Base-by-base conservation (phyloP, 331 rosid species). In the Rhamnella rubrinervis region DNA sequence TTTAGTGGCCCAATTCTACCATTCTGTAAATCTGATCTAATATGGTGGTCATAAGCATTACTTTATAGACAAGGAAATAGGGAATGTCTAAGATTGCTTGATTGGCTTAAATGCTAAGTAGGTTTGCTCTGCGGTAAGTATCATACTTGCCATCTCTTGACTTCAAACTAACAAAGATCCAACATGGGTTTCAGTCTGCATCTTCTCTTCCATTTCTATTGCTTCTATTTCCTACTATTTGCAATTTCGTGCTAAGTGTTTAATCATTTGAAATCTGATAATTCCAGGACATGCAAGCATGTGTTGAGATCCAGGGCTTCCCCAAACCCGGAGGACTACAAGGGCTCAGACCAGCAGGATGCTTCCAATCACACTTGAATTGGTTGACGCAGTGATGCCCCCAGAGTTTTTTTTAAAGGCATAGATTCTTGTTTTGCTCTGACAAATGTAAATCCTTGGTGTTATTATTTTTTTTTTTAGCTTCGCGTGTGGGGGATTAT, bases 211-310 rank as follows among this genome's bases (percentile, higher is more conserved):
- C 18, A 18, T 17, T 19, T 53, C 58, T 53, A 11, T 53, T 53
- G 25, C 25, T 62, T 50, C 56, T 71, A n/a, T 15, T 59, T 23
- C 35, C 46, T 62, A 0, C 63, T 61, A 15, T 67, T 58, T 41
- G 13, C 38, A 20, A n/a, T 14, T 72, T n/a, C 7, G 13, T 25
- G 37, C 23, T n/a, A 17, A 37, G 58, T 49, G 50, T 35, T 65
- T 57, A 37, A 75, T 38, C 12, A 41, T 19, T 31, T 59, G 58
- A 13, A n/a, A 63, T 78, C 74, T 63, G 21, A 73, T 69, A 20
- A 51, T 86, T 89, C 70, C 96, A 95, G 97, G 81, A 56, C 16
- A 56, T 85, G 81, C 77, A 79, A 72, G 73, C 78, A 62, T 72
- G 71, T 87, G 77, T 38, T 79, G 83, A 70, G 72, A 77, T 79